Conservation (phyloP, 306 rosid genomes). For the Gleditsia sinensis region DNA sequence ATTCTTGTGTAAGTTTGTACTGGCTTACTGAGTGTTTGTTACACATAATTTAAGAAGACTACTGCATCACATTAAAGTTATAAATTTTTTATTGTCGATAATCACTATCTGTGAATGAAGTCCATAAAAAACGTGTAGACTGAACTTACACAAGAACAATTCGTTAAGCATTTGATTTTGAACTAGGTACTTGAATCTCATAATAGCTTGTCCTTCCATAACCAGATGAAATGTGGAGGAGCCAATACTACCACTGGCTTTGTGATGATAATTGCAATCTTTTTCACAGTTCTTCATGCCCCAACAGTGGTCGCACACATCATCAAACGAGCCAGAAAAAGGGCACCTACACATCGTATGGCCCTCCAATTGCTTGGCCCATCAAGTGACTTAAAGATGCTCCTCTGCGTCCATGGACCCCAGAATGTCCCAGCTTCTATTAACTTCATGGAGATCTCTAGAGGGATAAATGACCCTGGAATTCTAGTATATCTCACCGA, state of each 20-base stretch:
- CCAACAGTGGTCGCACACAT: conserved; percentile 77
- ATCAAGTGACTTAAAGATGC: conserved; percentile 55
- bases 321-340: conserved; percentile 73
- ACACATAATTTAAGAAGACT: too few species aligned
- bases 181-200: conserved; percentile 22
- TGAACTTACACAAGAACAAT: too few species aligned
- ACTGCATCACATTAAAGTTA: too few species aligned
- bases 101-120: too few species aligned
- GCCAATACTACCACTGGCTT: conserved; percentile 48
- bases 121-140: too few species aligned
- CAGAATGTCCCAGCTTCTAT: conserved; percentile 57
- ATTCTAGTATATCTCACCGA: conserved; percentile 68
- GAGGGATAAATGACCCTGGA: conserved; percentile 65
- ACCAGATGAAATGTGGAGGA: conserved; percentile 49
- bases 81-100: too few species aligned
- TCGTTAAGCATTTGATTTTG: too few species aligned
- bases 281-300: conserved; percentile 67
- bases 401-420: conserved; percentile 75
- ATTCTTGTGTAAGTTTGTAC: too few species aligned
- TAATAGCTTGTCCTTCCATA: conserved; percentile 14
- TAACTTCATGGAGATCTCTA: conserved; percentile 82
- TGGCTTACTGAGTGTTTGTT: too few species aligned
- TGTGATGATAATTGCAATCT: conserved; percentile 56
- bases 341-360: conserved; percentile 71
- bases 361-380: conserved; percentile 77